Conservation (phyloP, 2,329 filamentous ascomycete species). For the Fusarium hostae region DNA sequence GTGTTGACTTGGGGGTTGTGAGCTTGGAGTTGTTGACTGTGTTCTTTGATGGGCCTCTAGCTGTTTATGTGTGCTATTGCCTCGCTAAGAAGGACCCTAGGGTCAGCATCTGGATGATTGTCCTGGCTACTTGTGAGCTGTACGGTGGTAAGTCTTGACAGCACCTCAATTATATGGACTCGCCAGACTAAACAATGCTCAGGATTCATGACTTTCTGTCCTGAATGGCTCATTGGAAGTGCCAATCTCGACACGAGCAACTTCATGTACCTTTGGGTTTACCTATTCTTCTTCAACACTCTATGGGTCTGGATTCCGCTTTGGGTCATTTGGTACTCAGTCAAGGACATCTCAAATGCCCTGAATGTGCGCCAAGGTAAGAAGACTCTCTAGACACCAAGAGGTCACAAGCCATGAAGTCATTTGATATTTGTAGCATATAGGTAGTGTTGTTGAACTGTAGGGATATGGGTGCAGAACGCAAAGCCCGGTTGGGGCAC, state of each 20-base stretch:
- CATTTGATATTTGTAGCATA: not conserved
- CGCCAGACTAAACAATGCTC: not conserved
- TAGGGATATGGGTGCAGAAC: not conserved
- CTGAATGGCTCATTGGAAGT: slow-evolving; percentile 73
- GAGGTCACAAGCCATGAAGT: not conserved
- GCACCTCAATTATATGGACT: not conserved
- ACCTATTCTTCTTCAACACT: slow-evolving; percentile 75
- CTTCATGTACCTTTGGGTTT: slow-evolving; percentile 76
- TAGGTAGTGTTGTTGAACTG: not conserved
- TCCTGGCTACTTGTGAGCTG: slow-evolving; percentile 73
- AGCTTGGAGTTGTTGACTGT: slow-evolving; percentile 75
- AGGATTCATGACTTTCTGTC: slow-evolving; percentile 78
- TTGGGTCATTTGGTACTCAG: slow-evolving; percentile 67
- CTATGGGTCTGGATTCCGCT: slow-evolving; percentile 73
- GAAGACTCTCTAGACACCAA: slow-evolving; percentile 44
- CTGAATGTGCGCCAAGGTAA: slow-evolving; percentile 52
- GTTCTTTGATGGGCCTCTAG: slow-evolving; percentile 69
- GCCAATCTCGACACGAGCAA: slow-evolving; percentile 72
- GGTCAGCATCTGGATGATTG: slow-evolving; percentile 70
- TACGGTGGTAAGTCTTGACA: slow-evolving; percentile 66
- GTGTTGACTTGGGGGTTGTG: slow-evolving; percentile 70
- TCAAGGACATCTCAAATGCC: slow-evolving; percentile 65
- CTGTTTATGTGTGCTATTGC: slow-evolving; percentile 69
- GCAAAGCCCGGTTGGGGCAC: not conserved
- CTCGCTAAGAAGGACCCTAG: slow-evolving; percentile 65